Evolutionary conservation across 148 eudicot species (phyloP).

Genomic region (Cornus controversa): DNA sequence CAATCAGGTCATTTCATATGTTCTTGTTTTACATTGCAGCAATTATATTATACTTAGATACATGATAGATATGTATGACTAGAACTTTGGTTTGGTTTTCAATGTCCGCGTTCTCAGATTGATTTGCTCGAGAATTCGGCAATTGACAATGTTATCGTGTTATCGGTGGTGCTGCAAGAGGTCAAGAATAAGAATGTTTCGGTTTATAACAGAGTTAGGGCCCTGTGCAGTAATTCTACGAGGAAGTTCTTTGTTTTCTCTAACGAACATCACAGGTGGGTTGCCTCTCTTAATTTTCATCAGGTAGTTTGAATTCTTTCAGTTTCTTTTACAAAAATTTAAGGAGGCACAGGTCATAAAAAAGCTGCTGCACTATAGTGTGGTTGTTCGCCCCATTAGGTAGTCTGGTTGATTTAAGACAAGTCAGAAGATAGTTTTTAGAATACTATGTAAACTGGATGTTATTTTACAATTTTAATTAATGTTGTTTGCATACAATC

Average conservation of each 20-base stretch:
- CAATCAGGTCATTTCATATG: conserved; percentile 53
- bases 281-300: conserved; percentile 10
- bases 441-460: too few species aligned
- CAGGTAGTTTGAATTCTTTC: background rate
- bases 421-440: too few species aligned
- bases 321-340: background rate
- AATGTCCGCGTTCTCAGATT: conserved; percentile 44
- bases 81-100: conserved; percentile 10
- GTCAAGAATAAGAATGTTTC: conserved; percentile 82
- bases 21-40: too few species aligned
- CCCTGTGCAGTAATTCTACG: conserved; percentile 67
- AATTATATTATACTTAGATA: background rate
- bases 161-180: conserved; percentile 86
- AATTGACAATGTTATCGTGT: conserved; percentile 77
- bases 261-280: conserved; percentile 90
- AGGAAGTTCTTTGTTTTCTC: conserved; percentile 84
- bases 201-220: conserved; percentile 82
- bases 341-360: background rate
- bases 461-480: too few species aligned
- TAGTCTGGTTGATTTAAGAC: too few species aligned
- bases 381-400: too few species aligned
- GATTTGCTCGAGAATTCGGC: conserved; percentile 92
- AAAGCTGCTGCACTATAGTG: too few species aligned
- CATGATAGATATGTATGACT: background rate
- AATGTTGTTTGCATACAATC: too few species aligned